Evolutionary conservation across 345 rosid genomes (phyloP).

Genomic region (Sisymbrium irio): DNA sequence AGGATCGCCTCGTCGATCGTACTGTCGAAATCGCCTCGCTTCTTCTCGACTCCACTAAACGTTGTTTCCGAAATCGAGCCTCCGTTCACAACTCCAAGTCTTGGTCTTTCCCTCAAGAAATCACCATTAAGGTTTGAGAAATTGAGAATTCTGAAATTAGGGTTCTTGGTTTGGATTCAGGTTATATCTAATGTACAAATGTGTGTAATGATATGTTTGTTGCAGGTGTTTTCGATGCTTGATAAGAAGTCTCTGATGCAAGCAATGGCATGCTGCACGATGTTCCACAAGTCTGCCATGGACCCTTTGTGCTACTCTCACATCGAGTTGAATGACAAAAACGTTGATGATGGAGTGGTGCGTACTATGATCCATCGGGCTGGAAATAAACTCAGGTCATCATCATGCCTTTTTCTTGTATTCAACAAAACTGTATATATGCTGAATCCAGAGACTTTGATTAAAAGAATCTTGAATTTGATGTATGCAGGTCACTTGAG

Average conservation of each 20-base stretch:
- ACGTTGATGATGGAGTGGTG: slow-evolving; percentile 61
- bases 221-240: slow-evolving; percentile 71
- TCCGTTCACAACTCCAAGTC: slow-evolving; percentile 55
- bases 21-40: slow-evolving; percentile 55
- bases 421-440: background rate
- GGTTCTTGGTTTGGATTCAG: no score
- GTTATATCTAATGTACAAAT: no score
- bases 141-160: no score
- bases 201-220: no score
- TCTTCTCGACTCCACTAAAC: slow-evolving; percentile 59
- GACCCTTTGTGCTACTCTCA: slow-evolving; percentile 64
- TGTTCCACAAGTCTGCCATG: slow-evolving; percentile 73
- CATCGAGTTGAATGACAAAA: slow-evolving; percentile 56
- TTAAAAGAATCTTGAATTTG: no score
- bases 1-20: slow-evolving; percentile 61
- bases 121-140: slow-evolving; percentile 55
- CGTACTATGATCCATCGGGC: slow-evolving; percentile 67
- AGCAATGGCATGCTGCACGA: slow-evolving; percentile 67
- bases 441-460: background rate
- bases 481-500: slow-evolving; percentile 53
- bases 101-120: slow-evolving; percentile 78
- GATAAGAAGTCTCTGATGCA: slow-evolving; percentile 71
- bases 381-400: slow-evolving; percentile 69
- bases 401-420: slow-evolving; percentile 1
- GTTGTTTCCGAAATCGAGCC: slow-evolving; percentile 70